phyloP scores from a whole-genome alignment of 805 yeast genomes.

The Sugiyamaella lignohabitans region DNA sequence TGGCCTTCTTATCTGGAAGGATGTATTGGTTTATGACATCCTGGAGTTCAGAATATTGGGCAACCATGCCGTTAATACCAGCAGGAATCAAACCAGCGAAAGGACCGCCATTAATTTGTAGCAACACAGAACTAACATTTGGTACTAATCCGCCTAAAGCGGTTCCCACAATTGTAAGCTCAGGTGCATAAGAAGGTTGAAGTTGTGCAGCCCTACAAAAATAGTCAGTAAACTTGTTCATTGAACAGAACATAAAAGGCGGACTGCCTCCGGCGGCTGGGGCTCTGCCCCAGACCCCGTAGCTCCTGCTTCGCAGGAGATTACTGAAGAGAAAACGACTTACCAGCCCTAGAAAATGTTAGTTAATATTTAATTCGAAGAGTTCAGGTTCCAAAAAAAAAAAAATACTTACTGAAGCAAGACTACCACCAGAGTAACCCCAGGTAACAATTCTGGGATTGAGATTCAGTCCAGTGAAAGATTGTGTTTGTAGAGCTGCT shows the following conservation, averaged over 20 bases:
- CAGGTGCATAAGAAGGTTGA: constrained; percentile 25
- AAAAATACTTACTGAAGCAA: constrained; percentile 16
- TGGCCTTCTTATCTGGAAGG: constrained; percentile 10
- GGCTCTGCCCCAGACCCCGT: too few species aligned
- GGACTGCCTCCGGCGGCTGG: too few species aligned
- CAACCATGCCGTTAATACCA: constrained; percentile 26
- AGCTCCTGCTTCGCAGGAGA: too few species aligned
- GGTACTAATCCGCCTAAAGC: constrained; percentile 24
- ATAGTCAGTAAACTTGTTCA: too few species aligned
- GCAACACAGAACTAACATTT: constrained; percentile 15
- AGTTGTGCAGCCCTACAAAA: constrained; percentile 25
- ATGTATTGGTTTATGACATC: not conserved
- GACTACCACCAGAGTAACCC: constrained; percentile 28
- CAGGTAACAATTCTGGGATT: constrained; percentile 19
- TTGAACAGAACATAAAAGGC: too few species aligned
- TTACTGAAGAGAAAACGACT: too few species aligned
- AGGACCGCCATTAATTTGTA: constrained; percentile 18
- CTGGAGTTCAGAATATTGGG: constrained; percentile 22
- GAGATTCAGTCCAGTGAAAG: constrained; percentile 13
- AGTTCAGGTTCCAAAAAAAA: not conserved
- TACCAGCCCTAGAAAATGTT: not conserved
- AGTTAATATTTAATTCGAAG: too few species aligned
- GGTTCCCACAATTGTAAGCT: constrained; percentile 22
- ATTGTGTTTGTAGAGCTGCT: constrained; percentile 19
- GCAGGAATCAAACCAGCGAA: constrained; percentile 23